Percentiles rank a stretch among this genome's conserved stretches.
phyloP scores from a whole-genome alignment of 2,329 filamentous ascomycete species.

The Pezicula rhizophila region DNA sequence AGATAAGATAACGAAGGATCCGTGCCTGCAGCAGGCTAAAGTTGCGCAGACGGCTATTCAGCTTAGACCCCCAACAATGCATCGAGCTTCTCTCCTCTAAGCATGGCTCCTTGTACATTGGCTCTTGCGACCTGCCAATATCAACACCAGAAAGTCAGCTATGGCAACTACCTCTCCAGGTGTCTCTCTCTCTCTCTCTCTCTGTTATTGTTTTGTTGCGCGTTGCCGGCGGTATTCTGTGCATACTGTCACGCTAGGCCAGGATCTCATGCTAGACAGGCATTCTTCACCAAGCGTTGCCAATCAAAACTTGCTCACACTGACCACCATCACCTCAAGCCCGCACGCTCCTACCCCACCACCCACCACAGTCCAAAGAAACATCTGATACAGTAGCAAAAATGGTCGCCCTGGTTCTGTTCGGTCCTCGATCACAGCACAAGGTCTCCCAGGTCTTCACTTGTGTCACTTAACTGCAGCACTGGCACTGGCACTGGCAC shows the following conservation, averaged over 20 bases:
- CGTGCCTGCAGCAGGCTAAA: too few species aligned
- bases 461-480: too few species aligned
- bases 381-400: neutral
- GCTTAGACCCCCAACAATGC: too few species aligned
- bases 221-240: neutral
- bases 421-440: neutral
- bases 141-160: too few species aligned
- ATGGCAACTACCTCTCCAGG: neutral
- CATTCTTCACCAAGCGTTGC: neutral
- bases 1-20: too few species aligned
- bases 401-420: neutral
- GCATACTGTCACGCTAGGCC: neutral
- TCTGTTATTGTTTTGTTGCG: neutral
- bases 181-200: too few species aligned
- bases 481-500: too few species aligned
- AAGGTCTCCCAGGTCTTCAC: too few species aligned
- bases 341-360: neutral
- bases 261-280: neutral
- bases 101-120: too few species aligned
- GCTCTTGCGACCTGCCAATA: too few species aligned
- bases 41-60: too few species aligned
- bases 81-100: too few species aligned
- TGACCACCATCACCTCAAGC: neutral
- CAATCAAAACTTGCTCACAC: conserved; percentile 7
- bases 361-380: neutral